Evolutionary conservation across 345 rosid genomes (phyloP).

Genomic region (Euphorbia lathyris): DNA sequence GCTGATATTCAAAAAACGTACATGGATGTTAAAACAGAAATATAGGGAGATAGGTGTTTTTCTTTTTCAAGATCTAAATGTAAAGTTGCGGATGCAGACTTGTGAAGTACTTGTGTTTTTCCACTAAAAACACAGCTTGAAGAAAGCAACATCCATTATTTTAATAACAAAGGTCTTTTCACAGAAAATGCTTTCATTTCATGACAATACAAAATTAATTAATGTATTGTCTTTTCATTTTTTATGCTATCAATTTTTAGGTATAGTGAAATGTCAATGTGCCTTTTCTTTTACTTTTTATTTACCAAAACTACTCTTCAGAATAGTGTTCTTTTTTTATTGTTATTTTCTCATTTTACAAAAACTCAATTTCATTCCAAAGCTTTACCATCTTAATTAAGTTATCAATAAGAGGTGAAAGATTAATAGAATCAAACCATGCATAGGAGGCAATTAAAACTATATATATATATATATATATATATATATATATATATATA

Average conservation of each 20-base stretch:
- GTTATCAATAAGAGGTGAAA: background rate
- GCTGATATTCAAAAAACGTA: no score
- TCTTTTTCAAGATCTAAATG: background rate
- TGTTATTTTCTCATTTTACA: no score
- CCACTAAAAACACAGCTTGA: background rate
- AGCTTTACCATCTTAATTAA: background rate
- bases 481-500: no score
- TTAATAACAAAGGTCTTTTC: background rate
- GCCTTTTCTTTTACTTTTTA: background rate
- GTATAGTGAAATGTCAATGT: background rate
- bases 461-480: no score
- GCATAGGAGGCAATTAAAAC: no score
- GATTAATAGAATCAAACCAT: no score
- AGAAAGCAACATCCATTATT: constrained; percentile 6
- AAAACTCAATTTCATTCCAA: background rate
- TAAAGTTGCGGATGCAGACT: constrained; percentile 5
- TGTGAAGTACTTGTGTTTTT: background rate
- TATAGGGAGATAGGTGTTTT: background rate
- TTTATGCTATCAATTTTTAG: background rate
- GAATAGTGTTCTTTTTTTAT: no score
- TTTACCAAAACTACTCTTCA: background rate
- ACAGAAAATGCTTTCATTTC: background rate
- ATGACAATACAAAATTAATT: background rate
- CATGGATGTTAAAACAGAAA: no score
- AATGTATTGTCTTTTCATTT: background rate